These are phyloP conservation scores for Pistacia integerrima DNA, from an alignment of 345 rosid genomes.

Conservation along the genomic window DNA sequence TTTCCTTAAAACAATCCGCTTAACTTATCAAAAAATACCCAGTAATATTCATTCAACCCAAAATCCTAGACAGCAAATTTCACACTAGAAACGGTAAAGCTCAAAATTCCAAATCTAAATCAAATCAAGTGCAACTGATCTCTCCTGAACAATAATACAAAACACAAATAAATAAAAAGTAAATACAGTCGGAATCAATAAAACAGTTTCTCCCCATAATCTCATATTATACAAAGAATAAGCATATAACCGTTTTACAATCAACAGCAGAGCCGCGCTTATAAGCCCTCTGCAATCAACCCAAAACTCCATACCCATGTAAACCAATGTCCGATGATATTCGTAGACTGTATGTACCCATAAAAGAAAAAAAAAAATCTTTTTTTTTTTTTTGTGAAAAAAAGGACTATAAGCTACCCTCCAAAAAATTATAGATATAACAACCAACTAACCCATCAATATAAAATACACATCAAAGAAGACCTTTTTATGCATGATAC, in stretches of 20 bases:
- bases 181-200: background rate
- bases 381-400: no score
- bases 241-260: conserved; percentile 25
- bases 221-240: conserved; percentile 28
- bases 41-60: no score
- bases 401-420: conserved; percentile 5
- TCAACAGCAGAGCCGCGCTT: conserved; percentile 8
- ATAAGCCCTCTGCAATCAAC: conserved; percentile 9
- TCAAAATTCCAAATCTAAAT: no score
- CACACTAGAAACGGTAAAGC: no score
- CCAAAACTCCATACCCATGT: conserved; percentile 19
- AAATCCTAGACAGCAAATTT: no score
- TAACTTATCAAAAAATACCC: no score
- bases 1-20: no score
- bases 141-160: no score
- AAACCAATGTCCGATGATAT: background rate
- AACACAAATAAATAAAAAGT: no score
- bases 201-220: background rate
- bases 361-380: background rate
- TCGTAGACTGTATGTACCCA: conserved; percentile 8
- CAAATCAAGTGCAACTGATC: no score
- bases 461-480: background rate
- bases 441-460: background rate
- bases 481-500: conserved; percentile 4
- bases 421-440: conserved; percentile 16